These are phyloP conservation scores for Rhynchosporium secalis DNA, from an alignment of 2,329 filamentous ascomycete species.

Conservation along the genomic window DNA sequence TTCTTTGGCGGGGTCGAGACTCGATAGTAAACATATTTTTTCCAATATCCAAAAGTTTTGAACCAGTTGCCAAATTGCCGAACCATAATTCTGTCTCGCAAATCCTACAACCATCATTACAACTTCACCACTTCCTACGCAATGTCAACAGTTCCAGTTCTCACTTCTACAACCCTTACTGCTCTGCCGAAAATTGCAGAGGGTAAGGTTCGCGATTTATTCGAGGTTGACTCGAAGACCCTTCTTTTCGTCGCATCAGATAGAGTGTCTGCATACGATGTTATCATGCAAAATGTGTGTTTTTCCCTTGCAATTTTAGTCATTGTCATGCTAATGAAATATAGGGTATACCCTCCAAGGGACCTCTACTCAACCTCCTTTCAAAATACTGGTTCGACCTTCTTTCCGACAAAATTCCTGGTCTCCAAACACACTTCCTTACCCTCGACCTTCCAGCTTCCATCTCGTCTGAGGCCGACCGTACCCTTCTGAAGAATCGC, in stretches of 20 bases:
- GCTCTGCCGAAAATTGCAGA: slow-evolving; percentile 36
- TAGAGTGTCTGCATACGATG: slow-evolving; percentile 94
- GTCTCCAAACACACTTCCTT: slow-evolving; percentile 63
- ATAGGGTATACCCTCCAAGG: slow-evolving; percentile 69
- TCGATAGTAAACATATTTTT: too few species aligned
- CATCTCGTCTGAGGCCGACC: slow-evolving; percentile 41
- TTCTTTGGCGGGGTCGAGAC: too few species aligned
- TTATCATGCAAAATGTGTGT: slow-evolving; percentile 76
- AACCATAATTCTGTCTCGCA: too few species aligned
- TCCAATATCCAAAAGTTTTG: too few species aligned
- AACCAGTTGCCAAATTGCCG: too few species aligned
- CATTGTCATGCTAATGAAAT: slow-evolving; percentile 32
- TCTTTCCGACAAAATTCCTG: slow-evolving; percentile 55
- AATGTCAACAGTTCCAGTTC: slow-evolving; percentile 8
- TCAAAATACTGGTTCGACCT: slow-evolving; percentile 68
- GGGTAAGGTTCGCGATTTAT: slow-evolving; percentile 79
- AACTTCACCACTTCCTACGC: background rate
- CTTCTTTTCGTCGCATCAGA: slow-evolving; percentile 85
- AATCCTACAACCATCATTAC: too few species aligned
- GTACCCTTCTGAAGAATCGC: slow-evolving; percentile 43
- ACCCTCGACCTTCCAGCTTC: slow-evolving; percentile 55
- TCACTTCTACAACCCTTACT: slow-evolving; percentile 28
- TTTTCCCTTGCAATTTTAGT: slow-evolving; percentile 46
- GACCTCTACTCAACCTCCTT: slow-evolving; percentile 65
- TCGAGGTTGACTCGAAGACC: slow-evolving; percentile 65